Conservation (phyloP, 371 early-diverging fungal species). For the Cladochytrium tenue region DNA sequence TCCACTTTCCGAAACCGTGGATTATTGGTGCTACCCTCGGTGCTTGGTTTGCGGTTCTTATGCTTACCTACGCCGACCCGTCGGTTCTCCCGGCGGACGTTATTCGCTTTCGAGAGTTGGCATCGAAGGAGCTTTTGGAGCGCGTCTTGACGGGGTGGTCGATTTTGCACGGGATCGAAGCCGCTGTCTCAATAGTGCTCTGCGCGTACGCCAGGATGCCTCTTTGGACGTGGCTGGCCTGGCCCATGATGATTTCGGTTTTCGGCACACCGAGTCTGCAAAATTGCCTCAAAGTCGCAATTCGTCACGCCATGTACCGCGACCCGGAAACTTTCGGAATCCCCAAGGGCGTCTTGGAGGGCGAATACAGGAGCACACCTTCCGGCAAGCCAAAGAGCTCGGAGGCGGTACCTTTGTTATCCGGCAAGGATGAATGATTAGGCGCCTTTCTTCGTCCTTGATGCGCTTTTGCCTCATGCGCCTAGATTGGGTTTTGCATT, state of each 20-base stretch:
- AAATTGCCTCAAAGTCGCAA: slow-evolving; percentile 22
- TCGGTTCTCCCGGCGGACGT: slow-evolving; percentile 11
- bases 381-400: no score
- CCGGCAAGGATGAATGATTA: no score
- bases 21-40: slow-evolving; percentile 1
- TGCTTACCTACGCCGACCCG: slow-evolving; percentile 9
- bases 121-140: slow-evolving; percentile 1
- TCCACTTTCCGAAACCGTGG: slow-evolving; percentile 12
- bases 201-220: slow-evolving; percentile 23
- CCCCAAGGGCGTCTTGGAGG: slow-evolving; percentile 25
- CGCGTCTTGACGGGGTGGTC: slow-evolving; percentile 5
- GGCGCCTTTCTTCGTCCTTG: no score
- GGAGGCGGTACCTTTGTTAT: no score
- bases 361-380: slow-evolving; percentile 21
- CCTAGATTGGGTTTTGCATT: no score
- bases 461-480: no score
- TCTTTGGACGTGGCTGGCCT: slow-evolving; percentile 4
- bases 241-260: slow-evolving; percentile 23
- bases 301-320: slow-evolving; percentile 15
- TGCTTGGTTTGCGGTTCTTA: slow-evolving; percentile 12
- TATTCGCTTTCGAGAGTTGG: slow-evolving; percentile 1
- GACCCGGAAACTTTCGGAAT: slow-evolving; percentile 32
- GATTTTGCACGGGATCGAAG: slow-evolving; percentile 21
- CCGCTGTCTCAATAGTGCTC: slow-evolving; percentile 12
- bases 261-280: slow-evolving; percentile 31